Percentiles rank a stretch among this genome's conserved stretches.
phyloP scores from a whole-genome alignment of 2,329 filamentous ascomycete genomes.

The Cladosporium halotolerans region DNA sequence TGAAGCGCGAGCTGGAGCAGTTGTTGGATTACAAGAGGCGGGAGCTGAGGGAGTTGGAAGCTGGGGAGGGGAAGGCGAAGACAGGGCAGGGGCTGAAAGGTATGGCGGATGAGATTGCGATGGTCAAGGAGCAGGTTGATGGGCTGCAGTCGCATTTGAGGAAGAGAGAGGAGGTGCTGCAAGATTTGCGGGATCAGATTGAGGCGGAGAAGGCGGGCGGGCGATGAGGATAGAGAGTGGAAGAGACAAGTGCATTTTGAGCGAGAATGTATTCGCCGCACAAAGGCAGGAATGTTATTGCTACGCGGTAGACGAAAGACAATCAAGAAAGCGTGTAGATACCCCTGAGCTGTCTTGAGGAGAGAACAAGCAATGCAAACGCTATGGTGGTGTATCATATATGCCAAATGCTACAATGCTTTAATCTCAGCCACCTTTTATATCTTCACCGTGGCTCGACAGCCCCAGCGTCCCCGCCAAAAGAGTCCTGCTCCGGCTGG shows the following conservation, averaged over 20 bases:
- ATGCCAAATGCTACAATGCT: background rate
- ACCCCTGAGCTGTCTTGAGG: background rate
- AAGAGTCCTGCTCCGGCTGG: background rate
- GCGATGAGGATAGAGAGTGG: background rate
- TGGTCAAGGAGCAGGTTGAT: slow-evolving; percentile 91
- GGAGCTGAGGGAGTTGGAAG: slow-evolving; percentile 68
- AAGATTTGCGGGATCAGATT: slow-evolving; percentile 72
- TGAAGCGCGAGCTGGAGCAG: slow-evolving; percentile 91
- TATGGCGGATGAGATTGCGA: slow-evolving; percentile 76
- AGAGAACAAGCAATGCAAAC: background rate
- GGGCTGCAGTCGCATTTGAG: slow-evolving; percentile 77
- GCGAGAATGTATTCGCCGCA: background rate
- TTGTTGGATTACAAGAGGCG: slow-evolving; percentile 89
- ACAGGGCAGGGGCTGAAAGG: slow-evolving; percentile 68
- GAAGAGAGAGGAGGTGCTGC: slow-evolving; percentile 67
- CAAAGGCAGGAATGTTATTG: background rate
- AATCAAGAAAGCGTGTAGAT: background rate
- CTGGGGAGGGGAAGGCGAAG: slow-evolving; percentile 61
- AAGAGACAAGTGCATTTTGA: background rate
- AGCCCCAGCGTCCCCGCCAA: background rate
- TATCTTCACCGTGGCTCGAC: background rate
- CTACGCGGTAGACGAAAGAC: background rate
- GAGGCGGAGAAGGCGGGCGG: slow-evolving; percentile 58
- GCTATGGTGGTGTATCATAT: background rate
- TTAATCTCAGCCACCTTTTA: background rate